Conservation (phyloP, 768 basidiomycete species). For the Lactarius sanguifluus region DNA sequence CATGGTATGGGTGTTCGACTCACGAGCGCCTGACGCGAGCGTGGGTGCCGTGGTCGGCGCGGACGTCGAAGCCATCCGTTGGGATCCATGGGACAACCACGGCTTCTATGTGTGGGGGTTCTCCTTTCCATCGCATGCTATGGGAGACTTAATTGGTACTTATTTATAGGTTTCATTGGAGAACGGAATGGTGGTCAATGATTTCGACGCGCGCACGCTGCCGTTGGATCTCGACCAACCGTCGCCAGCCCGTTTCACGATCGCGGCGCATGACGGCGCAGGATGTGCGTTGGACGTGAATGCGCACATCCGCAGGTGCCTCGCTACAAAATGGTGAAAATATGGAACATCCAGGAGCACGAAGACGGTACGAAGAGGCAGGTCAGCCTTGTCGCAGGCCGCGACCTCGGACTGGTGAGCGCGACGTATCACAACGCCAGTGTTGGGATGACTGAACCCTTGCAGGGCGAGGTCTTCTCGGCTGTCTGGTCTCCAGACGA, state of each 20-base stretch:
- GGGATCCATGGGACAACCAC: slow-evolving; percentile 94
- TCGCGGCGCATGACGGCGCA: slow-evolving; percentile 92
- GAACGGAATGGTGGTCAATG: slow-evolving; percentile 91
- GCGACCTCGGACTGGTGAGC: slow-evolving; percentile 89
- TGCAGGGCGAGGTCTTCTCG: slow-evolving; percentile 95
- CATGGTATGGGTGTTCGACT: slow-evolving; percentile 91
- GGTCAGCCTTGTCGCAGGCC: slow-evolving; percentile 80
- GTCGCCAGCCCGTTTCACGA: slow-evolving; percentile 77
- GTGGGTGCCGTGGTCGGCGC: slow-evolving; percentile 83
- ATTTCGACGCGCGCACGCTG: slow-evolving; percentile 85
- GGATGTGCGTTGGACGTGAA: slow-evolving; percentile 89
- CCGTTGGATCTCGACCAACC: slow-evolving; percentile 62
- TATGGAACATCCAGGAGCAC: slow-evolving; percentile 87
- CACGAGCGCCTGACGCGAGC: slow-evolving; percentile 75
- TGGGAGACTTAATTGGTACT: no score
- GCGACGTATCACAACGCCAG: not conserved
- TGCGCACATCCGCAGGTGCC: slow-evolving; percentile 83
- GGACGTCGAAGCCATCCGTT: slow-evolving; percentile 90
- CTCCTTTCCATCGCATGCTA: slow-evolving; percentile 3
- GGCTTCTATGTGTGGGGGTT: slow-evolving; percentile 73
- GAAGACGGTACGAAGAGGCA: slow-evolving; percentile 61
- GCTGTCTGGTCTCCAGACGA: slow-evolving; percentile 91
- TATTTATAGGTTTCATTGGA: slow-evolving; percentile 79
- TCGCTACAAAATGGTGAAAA: slow-evolving; percentile 91
- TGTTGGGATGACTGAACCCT: slow-evolving; percentile 8